Evolutionary conservation across 805 yeast genomes (phyloP), one percentile per base, ranked within the genome.

Genomic region (Teunomyces stri): DNA sequence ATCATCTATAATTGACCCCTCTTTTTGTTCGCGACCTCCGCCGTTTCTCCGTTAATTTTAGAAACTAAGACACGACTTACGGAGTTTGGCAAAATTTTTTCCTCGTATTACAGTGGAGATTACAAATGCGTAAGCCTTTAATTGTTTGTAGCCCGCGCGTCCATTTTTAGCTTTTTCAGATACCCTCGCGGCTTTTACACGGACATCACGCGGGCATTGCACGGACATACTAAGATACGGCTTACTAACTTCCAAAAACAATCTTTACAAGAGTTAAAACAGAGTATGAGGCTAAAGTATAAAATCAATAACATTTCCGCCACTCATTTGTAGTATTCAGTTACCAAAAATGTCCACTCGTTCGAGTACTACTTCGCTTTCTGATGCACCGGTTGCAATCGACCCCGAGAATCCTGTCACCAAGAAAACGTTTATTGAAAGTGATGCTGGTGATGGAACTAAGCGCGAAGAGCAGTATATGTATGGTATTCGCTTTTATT

Each of bases 391-490:
- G 9, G 34, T n/a, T n/a, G 34, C 34, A 30, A 1, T 30, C 3
- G 34, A 30, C 10, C 34, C 34, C 6, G 34, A 30, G 12, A 30
- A 30, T 15, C 34, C 34, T n/a, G 15, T 9, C 6, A 13, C n/a
- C 9, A n/a, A 30, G n/a, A 30, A 30, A 30, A n/a, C 16, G 10
- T 30, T 30, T 30, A 51, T 58, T 28, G 77, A 74, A 48, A 57
- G 68, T 42, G 75, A 72, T 52, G 74, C 75, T 16, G 75, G 76
- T 34, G 75, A 71, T 48, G 75, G 75, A 15, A 68, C 74, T 3
- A 58, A 50, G 41, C 59, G 72, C 50, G 66, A 65, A 45, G 74
- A 71, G 30, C 71, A 69, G 48, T 66, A 65, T 43, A 54, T 70
- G 45, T 48, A 58, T 39, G 76, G 75, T 0, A 10, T 45, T 18